Conservation (phyloP, 805 yeast genomes). For the Hagleromyces aurorensis region DNA sequence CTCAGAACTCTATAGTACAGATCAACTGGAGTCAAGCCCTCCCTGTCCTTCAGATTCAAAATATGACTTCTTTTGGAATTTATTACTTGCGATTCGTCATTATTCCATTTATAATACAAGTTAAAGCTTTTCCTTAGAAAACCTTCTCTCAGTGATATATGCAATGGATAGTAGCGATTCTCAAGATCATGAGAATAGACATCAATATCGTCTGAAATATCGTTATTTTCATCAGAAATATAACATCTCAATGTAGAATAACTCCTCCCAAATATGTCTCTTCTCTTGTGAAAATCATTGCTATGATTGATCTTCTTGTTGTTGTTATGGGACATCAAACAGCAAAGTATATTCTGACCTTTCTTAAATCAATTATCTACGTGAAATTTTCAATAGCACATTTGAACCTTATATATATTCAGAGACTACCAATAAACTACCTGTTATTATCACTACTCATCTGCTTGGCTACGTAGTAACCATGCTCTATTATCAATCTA, state of each 20-base stretch:
- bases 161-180: conserved; percentile 77
- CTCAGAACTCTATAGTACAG: conserved; percentile 30
- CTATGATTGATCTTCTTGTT: conserved; percentile 4
- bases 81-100: conserved; percentile 15
- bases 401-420: too few species aligned
- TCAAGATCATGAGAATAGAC: conserved; percentile 51
- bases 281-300: conserved; percentile 12
- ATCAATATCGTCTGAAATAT: conserved; percentile 27
- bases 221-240: conserved; percentile 9
- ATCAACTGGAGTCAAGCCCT: conserved; percentile 67
- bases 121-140: conserved; percentile 25
- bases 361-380: conserved; percentile 1
- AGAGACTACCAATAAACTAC: too few species aligned
- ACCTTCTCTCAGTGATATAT: conserved; percentile 42
- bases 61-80: conserved; percentile 20
- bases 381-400: too few species aligned
- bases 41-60: conserved; percentile 54
- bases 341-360: conserved; percentile 1
- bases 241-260: conserved; percentile 23
- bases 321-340: conserved; percentile 9
- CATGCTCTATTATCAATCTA: too few species aligned
- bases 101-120: conserved; percentile 24
- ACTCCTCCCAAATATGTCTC: conserved; percentile 66
- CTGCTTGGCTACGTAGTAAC: too few species aligned
- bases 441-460: too few species aligned